Percentiles rank a stretch among this genome's conserved stretches.
Conservation (phyloP, 129 eudicot genomes). For the Oenanthe sinensis region DNA sequence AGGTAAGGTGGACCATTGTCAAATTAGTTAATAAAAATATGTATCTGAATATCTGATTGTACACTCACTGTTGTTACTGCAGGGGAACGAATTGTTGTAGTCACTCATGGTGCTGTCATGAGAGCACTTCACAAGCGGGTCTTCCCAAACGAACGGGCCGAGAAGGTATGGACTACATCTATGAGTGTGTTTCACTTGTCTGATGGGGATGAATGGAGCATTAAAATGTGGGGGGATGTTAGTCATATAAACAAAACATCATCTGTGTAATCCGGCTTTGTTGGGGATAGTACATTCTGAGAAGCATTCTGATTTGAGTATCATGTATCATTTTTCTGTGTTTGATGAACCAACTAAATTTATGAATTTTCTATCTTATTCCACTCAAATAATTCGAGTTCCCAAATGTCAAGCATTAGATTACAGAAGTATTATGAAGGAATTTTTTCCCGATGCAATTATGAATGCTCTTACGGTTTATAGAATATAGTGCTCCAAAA, state of each 20-base stretch:
- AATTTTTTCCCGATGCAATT: too few species aligned
- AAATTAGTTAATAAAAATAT: not conserved
- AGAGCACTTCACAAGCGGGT: conserved; percentile 48
- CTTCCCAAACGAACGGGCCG: not conserved
- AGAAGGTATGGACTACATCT: conserved; percentile 15
- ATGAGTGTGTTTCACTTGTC: conserved; percentile 14
- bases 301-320: not conserved
- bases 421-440: too few species aligned
- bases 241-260: conserved; percentile 18
- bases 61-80: not conserved
- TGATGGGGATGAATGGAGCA: conserved; percentile 14
- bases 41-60: not conserved
- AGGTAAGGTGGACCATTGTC: conserved; percentile 31
- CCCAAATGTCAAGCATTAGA: too few species aligned
- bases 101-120: conserved; percentile 78
- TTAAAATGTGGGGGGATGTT: conserved; percentile 21
- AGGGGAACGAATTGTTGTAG: conserved; percentile 82
- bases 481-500: too few species aligned
- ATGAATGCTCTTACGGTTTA: too few species aligned
- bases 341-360: too few species aligned
- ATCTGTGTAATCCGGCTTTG: conserved; percentile 14
- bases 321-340: too few species aligned
- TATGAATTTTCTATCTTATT: too few species aligned
- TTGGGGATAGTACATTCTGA: conserved; percentile 7
- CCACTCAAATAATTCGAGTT: too few species aligned